phyloP scores from a whole-genome alignment of 2,329 filamentous ascomycete genomes.

The Colletotrichum viniferum region DNA sequence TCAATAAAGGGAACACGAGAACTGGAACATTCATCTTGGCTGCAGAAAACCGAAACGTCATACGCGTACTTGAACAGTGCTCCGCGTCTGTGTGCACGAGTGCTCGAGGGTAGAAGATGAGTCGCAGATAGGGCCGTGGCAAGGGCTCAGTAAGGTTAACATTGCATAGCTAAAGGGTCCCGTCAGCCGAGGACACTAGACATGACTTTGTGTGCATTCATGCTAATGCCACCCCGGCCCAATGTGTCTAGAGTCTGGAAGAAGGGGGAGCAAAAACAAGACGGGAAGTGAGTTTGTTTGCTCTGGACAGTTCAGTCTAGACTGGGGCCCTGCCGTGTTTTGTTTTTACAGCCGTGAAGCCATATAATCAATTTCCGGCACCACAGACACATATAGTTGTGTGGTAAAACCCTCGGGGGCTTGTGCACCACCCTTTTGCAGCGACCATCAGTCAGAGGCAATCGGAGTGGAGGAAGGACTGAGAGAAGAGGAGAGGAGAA shows the following conservation, averaged over 20 bases:
- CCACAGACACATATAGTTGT: background rate
- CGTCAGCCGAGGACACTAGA: background rate
- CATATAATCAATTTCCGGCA: background rate
- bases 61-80: constrained; percentile 12
- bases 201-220: background rate
- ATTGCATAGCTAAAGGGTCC: background rate
- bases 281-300: background rate
- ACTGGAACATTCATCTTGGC: background rate
- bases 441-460: background rate
- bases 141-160: background rate
- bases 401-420: background rate
- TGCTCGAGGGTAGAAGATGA: background rate
- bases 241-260: background rate
- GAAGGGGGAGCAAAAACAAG: background rate
- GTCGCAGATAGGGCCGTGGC: background rate
- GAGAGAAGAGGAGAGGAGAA: background rate
- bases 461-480: background rate
- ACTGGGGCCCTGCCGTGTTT: background rate
- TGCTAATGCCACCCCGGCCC: background rate
- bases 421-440: background rate
- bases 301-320: background rate
- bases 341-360: background rate
- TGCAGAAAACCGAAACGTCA: constrained; percentile 7
- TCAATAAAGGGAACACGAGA: background rate
- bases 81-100: background rate